Percentiles rank a stretch among this genome's conserved stretches.
Conservation (phyloP, 768 basidiomycete genomes). For the Lactarius sp. region DNA sequence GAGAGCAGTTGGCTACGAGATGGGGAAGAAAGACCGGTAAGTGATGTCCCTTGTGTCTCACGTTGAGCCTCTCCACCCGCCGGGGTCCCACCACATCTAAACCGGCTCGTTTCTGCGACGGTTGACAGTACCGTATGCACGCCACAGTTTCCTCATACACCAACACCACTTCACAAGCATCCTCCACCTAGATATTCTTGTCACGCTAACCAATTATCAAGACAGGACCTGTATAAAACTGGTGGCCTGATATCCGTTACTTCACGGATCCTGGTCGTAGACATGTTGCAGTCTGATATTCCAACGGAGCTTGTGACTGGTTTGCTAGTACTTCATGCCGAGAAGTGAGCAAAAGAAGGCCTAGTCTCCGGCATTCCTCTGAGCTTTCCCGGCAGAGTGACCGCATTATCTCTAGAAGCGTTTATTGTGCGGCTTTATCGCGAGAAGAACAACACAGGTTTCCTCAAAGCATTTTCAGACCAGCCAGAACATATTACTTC, state of each 20-base stretch:
- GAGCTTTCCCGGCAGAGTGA: conserved; percentile 50
- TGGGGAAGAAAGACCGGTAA: conserved; percentile 70
- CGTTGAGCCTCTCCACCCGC: background rate
- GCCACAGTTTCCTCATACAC: background rate
- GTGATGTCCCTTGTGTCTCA: conserved; percentile 26
- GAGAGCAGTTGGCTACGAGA: conserved; percentile 78
- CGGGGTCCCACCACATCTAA: background rate
- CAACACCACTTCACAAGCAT: background rate
- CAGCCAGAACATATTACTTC: conserved; percentile 93
- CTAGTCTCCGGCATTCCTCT: background rate
- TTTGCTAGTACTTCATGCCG: conserved; percentile 85
- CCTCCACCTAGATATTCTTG: background rate
- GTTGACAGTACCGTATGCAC: background rate
- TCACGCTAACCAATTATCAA: conserved; percentile 15
- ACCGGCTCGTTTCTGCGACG: background rate
- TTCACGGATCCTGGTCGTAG: conserved; percentile 89
- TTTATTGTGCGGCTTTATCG: conserved; percentile 91
- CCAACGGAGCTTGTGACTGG: conserved; percentile 86
- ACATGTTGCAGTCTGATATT: conserved; percentile 84
- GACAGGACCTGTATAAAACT: conserved; percentile 78
- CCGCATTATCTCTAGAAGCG: conserved; percentile 78
- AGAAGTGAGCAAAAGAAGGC: conserved; percentile 50
- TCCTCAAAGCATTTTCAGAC: conserved; percentile 96
- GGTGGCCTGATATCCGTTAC: conserved; percentile 92
- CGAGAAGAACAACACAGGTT: conserved; percentile 84